phyloP scores from a whole-genome alignment of 2,329 filamentous ascomycete species.

The Plectosphaerella cucumerina region DNA sequence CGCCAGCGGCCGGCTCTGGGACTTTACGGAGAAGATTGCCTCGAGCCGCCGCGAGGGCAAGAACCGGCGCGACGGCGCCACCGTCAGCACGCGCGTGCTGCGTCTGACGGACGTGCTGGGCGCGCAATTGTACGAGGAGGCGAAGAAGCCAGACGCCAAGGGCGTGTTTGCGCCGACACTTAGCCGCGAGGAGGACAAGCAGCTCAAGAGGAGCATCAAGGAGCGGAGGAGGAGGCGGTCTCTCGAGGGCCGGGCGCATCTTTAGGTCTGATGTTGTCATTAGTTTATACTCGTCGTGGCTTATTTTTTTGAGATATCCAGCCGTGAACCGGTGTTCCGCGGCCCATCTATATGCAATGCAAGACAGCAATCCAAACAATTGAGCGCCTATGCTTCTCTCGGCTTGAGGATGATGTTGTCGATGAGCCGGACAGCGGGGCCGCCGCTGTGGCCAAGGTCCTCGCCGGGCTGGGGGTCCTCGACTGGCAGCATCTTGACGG shows the following conservation, averaged over 20 bases:
- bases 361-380: neutral
- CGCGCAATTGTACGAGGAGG: slow-evolving; percentile 60
- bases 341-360: neutral
- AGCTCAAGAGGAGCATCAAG: slow-evolving; percentile 36
- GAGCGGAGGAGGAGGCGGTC: slow-evolving; percentile 44
- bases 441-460: slow-evolving; percentile 67
- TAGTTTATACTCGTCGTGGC: slow-evolving; percentile 1
- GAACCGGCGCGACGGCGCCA: slow-evolving; percentile 89
- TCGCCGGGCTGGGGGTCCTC: slow-evolving; percentile 68
- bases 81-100: slow-evolving; percentile 78
- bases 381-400: neutral
- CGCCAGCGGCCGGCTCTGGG: slow-evolving; percentile 77
- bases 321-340: neutral
- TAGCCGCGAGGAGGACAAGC: slow-evolving; percentile 45
- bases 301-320: no score
- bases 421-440: slow-evolving; percentile 79
- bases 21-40: slow-evolving; percentile 86
- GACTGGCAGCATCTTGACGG: slow-evolving; percentile 82
- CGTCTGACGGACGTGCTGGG: slow-evolving; percentile 73
- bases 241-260: slow-evolving; percentile 45
- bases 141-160: slow-evolving; percentile 34
- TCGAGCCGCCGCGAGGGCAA: slow-evolving; percentile 84
- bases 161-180: slow-evolving; percentile 34
- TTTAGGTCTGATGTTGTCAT: slow-evolving; percentile 27
- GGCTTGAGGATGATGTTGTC: slow-evolving; percentile 80